Evolutionary conservation across 176 grass and related monocot genomes (phyloP), one percentile per base, ranked within the genome.

Genomic region (Aechmea fasciata): DNA sequence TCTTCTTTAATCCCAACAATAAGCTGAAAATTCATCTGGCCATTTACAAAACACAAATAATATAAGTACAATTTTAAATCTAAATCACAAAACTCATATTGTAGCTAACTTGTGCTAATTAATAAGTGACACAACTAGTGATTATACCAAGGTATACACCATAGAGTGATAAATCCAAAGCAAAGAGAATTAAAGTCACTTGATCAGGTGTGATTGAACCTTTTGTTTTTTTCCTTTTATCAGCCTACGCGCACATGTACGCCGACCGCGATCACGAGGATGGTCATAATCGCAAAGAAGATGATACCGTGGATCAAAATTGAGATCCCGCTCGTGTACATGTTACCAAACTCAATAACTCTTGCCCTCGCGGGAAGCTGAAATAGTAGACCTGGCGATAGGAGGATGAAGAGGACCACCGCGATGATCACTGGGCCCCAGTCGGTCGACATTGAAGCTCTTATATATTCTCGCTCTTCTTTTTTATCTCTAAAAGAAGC

Each of bases 351-450:
- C 72, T 87, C 85, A 9, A 83, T 50, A 9, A 77, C 11, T 19
- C 85, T 71, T 9, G 75, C 66, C 70, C 80, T 79, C 47, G 80
- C 76, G 11, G 85, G 80, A n/a, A 87, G 0, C 71, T 87, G 80
- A 67, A 87, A 77, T 13, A 87, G 13, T 12, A 83, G 76, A 14
- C 85, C 85, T 1, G 85, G 85, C 33, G 85, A 87, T 13, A 87
- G 62, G 49, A 83, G 61, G 53, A 87, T 75, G 85, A 87, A 87
- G 15, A 87, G 68, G 2, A 83, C 29, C 71, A 73, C 76, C 0
- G 80, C 85, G 3, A 76, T 72, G 13, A 83, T 69, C 68, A 87
- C 80, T 9, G 85, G 80, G 10, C 80, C 80, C 85, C 85, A 87
- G 28, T 87, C 80, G 3, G 76, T 80, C 8, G 68, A 52, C 79